These are phyloP conservation scores for Chiua virens DNA, from an alignment of 768 basidiomycete species.

Conservation along the genomic window DNA sequence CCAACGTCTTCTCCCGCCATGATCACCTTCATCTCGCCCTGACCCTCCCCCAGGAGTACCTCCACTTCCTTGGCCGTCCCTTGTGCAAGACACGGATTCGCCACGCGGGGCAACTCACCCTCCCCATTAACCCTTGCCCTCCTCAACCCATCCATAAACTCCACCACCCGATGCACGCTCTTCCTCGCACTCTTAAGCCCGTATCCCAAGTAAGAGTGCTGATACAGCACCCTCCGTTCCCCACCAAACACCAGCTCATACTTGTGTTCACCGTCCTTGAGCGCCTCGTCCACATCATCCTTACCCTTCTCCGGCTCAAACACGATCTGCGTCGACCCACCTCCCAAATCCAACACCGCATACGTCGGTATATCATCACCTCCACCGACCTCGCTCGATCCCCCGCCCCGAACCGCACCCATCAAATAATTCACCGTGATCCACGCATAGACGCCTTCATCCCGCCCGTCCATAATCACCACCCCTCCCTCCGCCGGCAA, in stretches of 20 bases:
- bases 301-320: conserved; percentile 78
- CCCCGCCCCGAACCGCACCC: conserved; percentile 61
- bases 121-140: conserved; percentile 5
- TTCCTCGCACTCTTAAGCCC: conserved; percentile 87
- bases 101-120: conserved; percentile 9
- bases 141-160: conserved; percentile 70
- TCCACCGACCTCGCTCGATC: conserved; percentile 23
- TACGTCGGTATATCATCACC: conserved; percentile 51
- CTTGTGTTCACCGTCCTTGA: conserved; percentile 88
- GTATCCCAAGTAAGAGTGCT: conserved; percentile 97
- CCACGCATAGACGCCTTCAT: conserved; percentile 99
- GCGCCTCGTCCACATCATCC: conserved; percentile 31
- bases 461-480: conserved; percentile 90
- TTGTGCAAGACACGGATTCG: conserved; percentile 81
- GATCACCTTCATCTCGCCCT: conserved; percentile 58
- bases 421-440: conserved; percentile 95
- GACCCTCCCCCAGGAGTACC: conserved; percentile 47
- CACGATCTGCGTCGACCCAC: conserved; percentile 96
- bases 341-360: conserved; percentile 94
- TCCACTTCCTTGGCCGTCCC: conserved; percentile 64
- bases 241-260: conserved; percentile 81
- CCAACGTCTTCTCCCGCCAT: conserved; percentile 87
- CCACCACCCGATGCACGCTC: conserved; percentile 85
- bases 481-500: conserved; percentile 64
- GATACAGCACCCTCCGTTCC: conserved; percentile 74